These are phyloP conservation scores for Crepidotus variabilis DNA, from an alignment of 768 basidiomycete genomes.

Conservation along the genomic window DNA sequence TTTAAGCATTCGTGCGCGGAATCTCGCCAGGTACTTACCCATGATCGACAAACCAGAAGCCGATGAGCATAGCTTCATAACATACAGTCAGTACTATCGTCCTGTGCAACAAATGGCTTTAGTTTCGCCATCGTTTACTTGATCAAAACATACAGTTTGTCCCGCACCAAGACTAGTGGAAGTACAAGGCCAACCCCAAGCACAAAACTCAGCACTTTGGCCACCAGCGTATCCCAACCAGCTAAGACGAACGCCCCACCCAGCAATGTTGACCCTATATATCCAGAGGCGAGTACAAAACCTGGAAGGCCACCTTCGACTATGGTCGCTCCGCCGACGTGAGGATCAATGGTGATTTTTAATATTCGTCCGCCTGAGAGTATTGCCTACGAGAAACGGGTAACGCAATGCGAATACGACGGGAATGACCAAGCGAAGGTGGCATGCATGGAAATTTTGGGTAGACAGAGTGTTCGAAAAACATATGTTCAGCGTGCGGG, in stretches of 20 bases:
- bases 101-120: conserved; percentile 35
- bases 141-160: conserved; percentile 69
- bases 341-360: conserved; percentile 82
- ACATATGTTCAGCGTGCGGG: no score
- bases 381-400: conserved; percentile 51
- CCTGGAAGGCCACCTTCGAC: conserved; percentile 75
- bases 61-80: conserved; percentile 85
- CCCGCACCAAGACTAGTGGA: conserved; percentile 81
- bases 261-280: conserved; percentile 77
- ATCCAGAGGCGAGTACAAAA: conserved; percentile 74
- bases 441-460: not conserved
- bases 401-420: not conserved
- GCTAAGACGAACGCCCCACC: conserved; percentile 82
- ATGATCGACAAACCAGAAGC: conserved; percentile 95
- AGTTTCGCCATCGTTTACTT: not conserved
- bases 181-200: conserved; percentile 84
- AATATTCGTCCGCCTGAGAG: conserved; percentile 75
- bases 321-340: conserved; percentile 70
- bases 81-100: conserved; percentile 79
- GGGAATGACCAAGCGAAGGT: conserved; percentile 6
- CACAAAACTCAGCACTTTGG: conserved; percentile 91
- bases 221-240: conserved; percentile 85
- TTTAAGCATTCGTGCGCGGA: conserved; percentile 5
- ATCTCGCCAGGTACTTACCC: conserved; percentile 60
- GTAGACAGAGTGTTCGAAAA: no score